Percentiles rank a stretch among this genome's conserved stretches.
phyloP scores from a whole-genome alignment of 345 rosid genomes.

The Citrus maxima region DNA sequence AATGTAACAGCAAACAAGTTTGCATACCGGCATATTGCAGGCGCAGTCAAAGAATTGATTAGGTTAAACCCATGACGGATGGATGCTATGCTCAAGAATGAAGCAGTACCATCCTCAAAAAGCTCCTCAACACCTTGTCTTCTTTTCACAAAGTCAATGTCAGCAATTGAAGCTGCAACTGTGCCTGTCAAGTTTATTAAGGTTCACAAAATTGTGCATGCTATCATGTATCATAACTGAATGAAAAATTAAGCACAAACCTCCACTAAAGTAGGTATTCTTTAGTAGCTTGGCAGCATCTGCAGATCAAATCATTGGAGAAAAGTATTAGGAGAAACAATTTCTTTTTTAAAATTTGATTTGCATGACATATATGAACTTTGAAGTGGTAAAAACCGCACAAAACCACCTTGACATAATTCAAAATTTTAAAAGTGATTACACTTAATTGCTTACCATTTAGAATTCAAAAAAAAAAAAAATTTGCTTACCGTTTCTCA shows the following conservation, averaged over 20 bases:
- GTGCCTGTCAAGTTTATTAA: constrained; percentile 56
- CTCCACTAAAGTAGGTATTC: constrained; percentile 94
- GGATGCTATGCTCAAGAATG: constrained; percentile 88
- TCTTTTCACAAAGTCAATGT: constrained; percentile 87
- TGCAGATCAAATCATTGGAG: constrained; percentile 29
- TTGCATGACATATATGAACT: background rate
- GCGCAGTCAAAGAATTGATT: constrained; percentile 62
- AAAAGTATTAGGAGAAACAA: constrained; percentile 6
- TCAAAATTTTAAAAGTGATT: constrained; percentile 16
- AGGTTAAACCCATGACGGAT: constrained; percentile 72
- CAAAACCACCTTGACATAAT: background rate
- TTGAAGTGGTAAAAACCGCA: background rate
- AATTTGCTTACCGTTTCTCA: constrained; percentile 61
- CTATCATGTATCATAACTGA: background rate
- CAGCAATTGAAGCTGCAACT: constrained; percentile 91
- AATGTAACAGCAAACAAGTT: background rate
- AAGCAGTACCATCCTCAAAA: constrained; percentile 88
- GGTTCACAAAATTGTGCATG: background rate
- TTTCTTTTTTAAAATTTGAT: background rate
- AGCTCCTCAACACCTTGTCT: constrained; percentile 79
- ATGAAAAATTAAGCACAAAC: constrained; percentile 38
- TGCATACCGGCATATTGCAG: constrained; percentile 65
- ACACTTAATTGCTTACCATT: constrained; percentile 54
- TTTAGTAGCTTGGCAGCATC: constrained; percentile 84
- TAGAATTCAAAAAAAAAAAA: background rate